Evolutionary conservation across 2,329 filamentous ascomycete genomes (phyloP).

Genomic region (Tetracladium maxilliforme): DNA sequence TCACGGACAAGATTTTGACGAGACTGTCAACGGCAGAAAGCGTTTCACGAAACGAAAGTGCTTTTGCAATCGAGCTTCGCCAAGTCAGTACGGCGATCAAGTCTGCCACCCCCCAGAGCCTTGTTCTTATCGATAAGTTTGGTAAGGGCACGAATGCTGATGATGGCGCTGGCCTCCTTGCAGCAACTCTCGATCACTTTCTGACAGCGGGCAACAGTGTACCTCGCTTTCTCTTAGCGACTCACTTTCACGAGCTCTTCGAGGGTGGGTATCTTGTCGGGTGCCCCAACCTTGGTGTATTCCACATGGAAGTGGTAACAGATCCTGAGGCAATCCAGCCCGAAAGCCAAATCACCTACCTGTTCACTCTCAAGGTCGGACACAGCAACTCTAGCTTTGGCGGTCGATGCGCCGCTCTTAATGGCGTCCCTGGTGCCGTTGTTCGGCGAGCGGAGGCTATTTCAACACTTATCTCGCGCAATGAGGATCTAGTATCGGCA

Average conservation of each 20-base stretch:
- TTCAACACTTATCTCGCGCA: slow-evolving; percentile 48
- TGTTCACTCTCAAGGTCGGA: slow-evolving; percentile 57
- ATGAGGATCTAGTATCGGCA: slow-evolving; percentile 61
- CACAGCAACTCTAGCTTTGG: slow-evolving; percentile 73
- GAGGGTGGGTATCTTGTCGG: slow-evolving; percentile 41
- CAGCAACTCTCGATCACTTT: slow-evolving; percentile 42
- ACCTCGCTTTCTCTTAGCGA: slow-evolving; percentile 45
- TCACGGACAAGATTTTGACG: slow-evolving; percentile 88
- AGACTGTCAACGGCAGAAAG: slow-evolving; percentile 63
- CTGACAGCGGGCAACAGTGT: slow-evolving; percentile 24
- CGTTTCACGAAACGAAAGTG: slow-evolving; percentile 41
- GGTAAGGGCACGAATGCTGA: slow-evolving; percentile 46
- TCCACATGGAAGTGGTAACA: slow-evolving; percentile 57
- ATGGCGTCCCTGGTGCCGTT: slow-evolving; percentile 61
- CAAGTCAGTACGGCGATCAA: slow-evolving; percentile 68
- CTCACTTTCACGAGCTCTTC: slow-evolving; percentile 60
- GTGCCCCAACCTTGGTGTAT: slow-evolving; percentile 38
- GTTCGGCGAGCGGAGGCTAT: slow-evolving; percentile 65
- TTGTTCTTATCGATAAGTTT: slow-evolving; percentile 91
- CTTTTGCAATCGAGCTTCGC: slow-evolving; percentile 67
- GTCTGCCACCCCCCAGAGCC: slow-evolving; percentile 58
- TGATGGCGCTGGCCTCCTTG: slow-evolving; percentile 43
- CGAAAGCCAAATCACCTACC: slow-evolving; percentile 54
- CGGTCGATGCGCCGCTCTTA: slow-evolving; percentile 70
- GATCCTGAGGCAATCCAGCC: slow-evolving; percentile 31